Percentiles rank a stretch among this genome's conserved stretches.
These are phyloP conservation scores for Yamadazyma mexicana DNA, from an alignment of 1,139 yeast genomes.

Conservation along the genomic window DNA sequence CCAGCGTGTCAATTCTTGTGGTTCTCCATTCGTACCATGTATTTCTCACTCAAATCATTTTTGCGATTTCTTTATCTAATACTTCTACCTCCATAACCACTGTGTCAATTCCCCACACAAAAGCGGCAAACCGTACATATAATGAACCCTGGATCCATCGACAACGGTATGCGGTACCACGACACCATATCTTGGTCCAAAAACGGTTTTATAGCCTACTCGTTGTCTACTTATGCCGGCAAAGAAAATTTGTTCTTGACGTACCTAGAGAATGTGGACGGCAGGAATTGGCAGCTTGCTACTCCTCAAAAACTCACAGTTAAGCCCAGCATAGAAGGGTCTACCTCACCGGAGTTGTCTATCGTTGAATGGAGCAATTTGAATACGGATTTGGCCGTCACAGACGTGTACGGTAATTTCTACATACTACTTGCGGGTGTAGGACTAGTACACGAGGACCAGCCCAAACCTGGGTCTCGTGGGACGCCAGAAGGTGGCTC, in stretches of 20 bases:
- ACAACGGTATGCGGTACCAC: not conserved
- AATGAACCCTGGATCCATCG: slow-evolving; percentile 1
- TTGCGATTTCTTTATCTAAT: too few relatives aligned
- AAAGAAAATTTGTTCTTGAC: slow-evolving; percentile 49
- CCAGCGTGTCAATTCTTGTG: too few relatives aligned
- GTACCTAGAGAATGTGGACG: slow-evolving; percentile 63
- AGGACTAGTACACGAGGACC: slow-evolving; percentile 27
- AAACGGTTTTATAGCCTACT: slow-evolving; percentile 71
- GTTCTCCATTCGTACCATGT: too few relatives aligned
- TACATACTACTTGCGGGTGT: slow-evolving; percentile 50
- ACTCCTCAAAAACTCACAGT: slow-evolving; percentile 45
- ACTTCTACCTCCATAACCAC: too few relatives aligned
- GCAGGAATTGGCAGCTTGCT: slow-evolving; percentile 65
- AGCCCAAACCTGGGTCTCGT: slow-evolving; percentile 5
- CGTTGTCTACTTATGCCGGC: slow-evolving; percentile 24
- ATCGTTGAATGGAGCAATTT: slow-evolving; percentile 49
- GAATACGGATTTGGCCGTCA: slow-evolving; percentile 54
- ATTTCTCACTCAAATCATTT: too few relatives aligned
- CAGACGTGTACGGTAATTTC: slow-evolving; percentile 52
- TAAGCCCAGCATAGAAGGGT: slow-evolving; percentile 32
- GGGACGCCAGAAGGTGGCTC: slow-evolving; percentile 2
- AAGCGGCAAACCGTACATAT: too few relatives aligned
- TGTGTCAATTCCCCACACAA: too few relatives aligned
- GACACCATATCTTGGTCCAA: slow-evolving; percentile 64
- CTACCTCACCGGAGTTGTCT: slow-evolving; percentile 25